Conservation (phyloP, 2,329 filamentous ascomycete genomes). For the Corniculantispora saksenae region DNA sequence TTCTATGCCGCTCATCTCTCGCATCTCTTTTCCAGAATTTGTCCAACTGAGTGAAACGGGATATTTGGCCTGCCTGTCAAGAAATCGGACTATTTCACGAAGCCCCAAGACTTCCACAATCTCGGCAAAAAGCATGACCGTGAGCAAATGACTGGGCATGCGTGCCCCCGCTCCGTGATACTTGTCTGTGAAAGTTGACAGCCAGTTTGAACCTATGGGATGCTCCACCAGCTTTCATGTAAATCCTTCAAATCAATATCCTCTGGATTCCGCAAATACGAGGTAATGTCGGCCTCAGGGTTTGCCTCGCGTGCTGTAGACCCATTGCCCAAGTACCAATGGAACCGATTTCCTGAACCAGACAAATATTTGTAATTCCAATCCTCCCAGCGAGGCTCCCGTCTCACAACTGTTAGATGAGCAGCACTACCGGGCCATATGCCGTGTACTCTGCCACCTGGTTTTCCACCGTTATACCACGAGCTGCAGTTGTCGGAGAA, state of each 20-base stretch:
- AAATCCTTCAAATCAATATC: slow-evolving; percentile 61
- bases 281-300: slow-evolving; percentile 56
- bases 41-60: too few species aligned
- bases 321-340: slow-evolving; percentile 65
- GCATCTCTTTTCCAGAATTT: too few species aligned
- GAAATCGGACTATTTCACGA: too few species aligned
- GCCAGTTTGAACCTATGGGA: slow-evolving; percentile 29
- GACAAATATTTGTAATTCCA: slow-evolving; percentile 51
- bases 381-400: slow-evolving; percentile 58
- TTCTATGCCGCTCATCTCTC: too few species aligned
- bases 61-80: too few species aligned
- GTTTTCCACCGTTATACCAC: slow-evolving; percentile 69
- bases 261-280: slow-evolving; percentile 59
- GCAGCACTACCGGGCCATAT: slow-evolving; percentile 69
- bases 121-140: too few species aligned
- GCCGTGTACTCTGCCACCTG: slow-evolving; percentile 65
- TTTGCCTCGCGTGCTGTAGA: slow-evolving; percentile 58
- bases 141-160: too few species aligned
- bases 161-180: too few species aligned
- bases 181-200: too few species aligned
- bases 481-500: slow-evolving; percentile 65
- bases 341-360: slow-evolving; percentile 51
- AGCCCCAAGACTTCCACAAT: too few species aligned
- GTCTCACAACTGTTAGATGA: slow-evolving; percentile 59
- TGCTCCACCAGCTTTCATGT: slow-evolving; percentile 69